Conservation (phyloP, 2,329 filamentous ascomycete genomes). For the Sarocladium kiliense region DNA sequence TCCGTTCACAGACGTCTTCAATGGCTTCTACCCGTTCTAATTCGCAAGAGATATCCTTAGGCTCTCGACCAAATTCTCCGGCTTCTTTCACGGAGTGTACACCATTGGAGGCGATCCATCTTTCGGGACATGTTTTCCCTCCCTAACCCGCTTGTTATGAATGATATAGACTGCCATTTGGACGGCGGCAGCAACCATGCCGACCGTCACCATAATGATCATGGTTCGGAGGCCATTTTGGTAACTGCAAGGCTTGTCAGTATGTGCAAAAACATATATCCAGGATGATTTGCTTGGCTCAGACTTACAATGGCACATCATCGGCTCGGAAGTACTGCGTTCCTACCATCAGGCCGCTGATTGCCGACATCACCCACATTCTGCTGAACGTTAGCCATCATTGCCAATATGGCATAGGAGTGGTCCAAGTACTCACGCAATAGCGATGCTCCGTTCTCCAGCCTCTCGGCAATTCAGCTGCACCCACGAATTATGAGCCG, state of each 20-base stretch:
- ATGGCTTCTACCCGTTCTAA: no score
- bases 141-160: conserved; percentile 28
- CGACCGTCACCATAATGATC: conserved; percentile 37
- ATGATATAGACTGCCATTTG: conserved; percentile 33
- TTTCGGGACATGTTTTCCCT: conserved; percentile 12
- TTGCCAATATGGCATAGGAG: background rate
- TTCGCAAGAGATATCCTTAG: no score
- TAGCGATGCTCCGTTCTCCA: conserved; percentile 41
- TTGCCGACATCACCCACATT: conserved; percentile 47
- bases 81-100: background rate
- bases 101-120: background rate
- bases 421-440: conserved; percentile 33
- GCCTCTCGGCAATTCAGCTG: conserved; percentile 44
- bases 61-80: no score
- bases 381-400: conserved; percentile 9
- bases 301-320: conserved; percentile 34
- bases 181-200: conserved; percentile 32
- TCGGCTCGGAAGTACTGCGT: conserved; percentile 41
- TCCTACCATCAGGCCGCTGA: conserved; percentile 44
- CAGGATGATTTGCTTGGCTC: no score
- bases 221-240: conserved; percentile 36
- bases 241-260: conserved; percentile 34
- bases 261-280: no score
- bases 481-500: conserved; percentile 47
- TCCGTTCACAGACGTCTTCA: no score